Evolutionary conservation across 371 early-diverging fungal genomes (phyloP).

Genomic region (Syncephalastrum sp.): DNA sequence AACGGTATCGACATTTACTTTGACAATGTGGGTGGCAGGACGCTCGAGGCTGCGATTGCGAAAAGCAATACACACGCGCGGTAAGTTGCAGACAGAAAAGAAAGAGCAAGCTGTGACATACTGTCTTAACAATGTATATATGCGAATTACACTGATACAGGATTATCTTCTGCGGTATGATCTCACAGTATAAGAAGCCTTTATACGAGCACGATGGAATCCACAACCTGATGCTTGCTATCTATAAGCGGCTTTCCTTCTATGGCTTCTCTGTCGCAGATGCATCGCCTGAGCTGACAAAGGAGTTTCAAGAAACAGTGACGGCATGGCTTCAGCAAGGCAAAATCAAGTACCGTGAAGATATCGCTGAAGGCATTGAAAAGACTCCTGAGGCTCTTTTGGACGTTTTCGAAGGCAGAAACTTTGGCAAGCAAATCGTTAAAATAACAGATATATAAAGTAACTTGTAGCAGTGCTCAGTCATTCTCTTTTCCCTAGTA

Average conservation of each 20-base stretch:
- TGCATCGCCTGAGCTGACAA: constrained; percentile 31
- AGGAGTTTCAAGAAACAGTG: constrained; percentile 59
- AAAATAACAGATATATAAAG: constrained; percentile 55
- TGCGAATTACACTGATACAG: constrained; percentile 16
- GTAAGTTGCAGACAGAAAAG: background rate
- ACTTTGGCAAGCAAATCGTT: constrained; percentile 83
- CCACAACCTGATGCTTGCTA: constrained; percentile 29
- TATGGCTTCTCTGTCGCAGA: constrained; percentile 60
- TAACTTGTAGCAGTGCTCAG: too few relatives aligned
- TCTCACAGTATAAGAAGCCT: constrained; percentile 64
- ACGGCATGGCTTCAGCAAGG: constrained; percentile 63
- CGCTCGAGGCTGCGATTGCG: constrained; percentile 60
- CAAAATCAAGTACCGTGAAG: constrained; percentile 64
- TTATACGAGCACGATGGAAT: constrained; percentile 19
- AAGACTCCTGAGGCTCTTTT: constrained; percentile 75
- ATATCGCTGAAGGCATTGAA: constrained; percentile 73
- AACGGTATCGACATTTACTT: constrained; percentile 78
- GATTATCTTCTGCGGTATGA: constrained; percentile 65
- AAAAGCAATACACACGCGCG: constrained; percentile 51
- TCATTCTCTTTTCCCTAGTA: too few relatives aligned
- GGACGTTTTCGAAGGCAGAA: constrained; percentile 73
- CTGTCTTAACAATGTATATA: background rate
- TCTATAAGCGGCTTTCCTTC: constrained; percentile 48
- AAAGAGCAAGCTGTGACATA: background rate
- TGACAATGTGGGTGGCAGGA: constrained; percentile 73